phyloP scores from a whole-genome alignment of 306 rosid genomes.

The Biancaea sappan region DNA sequence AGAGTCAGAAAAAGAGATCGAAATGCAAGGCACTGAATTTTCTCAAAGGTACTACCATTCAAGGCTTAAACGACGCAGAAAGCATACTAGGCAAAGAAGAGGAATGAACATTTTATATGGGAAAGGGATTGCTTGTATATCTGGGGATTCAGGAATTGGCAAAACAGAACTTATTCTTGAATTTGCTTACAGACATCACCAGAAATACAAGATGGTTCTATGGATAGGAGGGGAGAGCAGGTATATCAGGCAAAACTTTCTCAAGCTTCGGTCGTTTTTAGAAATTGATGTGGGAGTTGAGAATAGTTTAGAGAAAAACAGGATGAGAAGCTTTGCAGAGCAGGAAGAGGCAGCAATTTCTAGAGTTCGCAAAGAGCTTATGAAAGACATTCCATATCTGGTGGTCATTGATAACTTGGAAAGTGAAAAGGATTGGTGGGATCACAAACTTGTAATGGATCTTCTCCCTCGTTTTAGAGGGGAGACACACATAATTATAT shows the following conservation, averaged over 20 bases:
- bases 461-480: constrained; percentile 96
- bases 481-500: constrained; percentile 78
- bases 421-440: constrained; percentile 97
- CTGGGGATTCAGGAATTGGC: constrained; percentile 93
- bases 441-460: constrained; percentile 87
- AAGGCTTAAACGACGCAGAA: constrained; percentile 60
- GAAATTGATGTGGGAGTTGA: constrained; percentile 81
- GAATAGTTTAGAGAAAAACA: constrained; percentile 57
- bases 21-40: constrained; percentile 70
- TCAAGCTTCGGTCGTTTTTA: constrained; percentile 73
- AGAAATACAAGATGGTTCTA: constrained; percentile 82
- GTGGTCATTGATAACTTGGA: constrained; percentile 86
- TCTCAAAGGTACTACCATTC: constrained; percentile 55
- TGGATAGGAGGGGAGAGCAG: constrained; percentile 92
- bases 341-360: constrained; percentile 80
- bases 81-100: constrained; percentile 65
- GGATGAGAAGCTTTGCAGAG: constrained; percentile 71
- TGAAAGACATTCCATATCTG: constrained; percentile 84
- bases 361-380: constrained; percentile 81
- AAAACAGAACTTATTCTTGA: constrained; percentile 93
- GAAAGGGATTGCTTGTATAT: constrained; percentile 81
- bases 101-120: constrained; percentile 70
- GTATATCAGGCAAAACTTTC: constrained; percentile 79
- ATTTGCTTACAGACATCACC: constrained; percentile 93
- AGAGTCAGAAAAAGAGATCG: constrained; percentile 90